Conservation (phyloP, 2,329 filamentous ascomycete species). For the Fusarium transvaalense region DNA sequence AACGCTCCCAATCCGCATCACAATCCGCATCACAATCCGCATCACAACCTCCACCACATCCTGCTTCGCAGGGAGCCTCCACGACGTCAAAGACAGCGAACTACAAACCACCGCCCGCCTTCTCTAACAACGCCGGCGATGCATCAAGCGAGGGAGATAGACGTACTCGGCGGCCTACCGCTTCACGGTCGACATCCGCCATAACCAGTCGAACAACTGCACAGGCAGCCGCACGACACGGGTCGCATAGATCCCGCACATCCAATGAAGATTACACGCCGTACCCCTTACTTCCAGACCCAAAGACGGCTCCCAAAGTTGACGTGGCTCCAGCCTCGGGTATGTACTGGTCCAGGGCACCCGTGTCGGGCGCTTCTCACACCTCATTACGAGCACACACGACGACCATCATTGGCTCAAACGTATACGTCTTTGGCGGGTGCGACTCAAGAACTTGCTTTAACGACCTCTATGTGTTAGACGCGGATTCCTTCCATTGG, state of each 20-base stretch:
- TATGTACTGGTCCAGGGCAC: slow-evolving; percentile 79
- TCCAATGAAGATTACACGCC: slow-evolving; percentile 59
- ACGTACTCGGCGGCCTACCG: slow-evolving; percentile 55
- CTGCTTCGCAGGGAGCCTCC: slow-evolving; percentile 45
- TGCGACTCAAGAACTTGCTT: slow-evolving; percentile 76
- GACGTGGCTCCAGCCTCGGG: slow-evolving; percentile 73
- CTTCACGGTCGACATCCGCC: slow-evolving; percentile 66
- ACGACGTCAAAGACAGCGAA: slow-evolving; percentile 45
- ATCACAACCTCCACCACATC: slow-evolving; percentile 60
- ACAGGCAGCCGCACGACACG: slow-evolving; percentile 36
- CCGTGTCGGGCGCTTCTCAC: slow-evolving; percentile 72
- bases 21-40: slow-evolving; percentile 49
- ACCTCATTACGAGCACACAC: slow-evolving; percentile 75
- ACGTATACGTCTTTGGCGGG: slow-evolving; percentile 76
- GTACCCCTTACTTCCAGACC: slow-evolving; percentile 70
- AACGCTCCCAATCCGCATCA: slow-evolving; percentile 66
- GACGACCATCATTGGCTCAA: slow-evolving; percentile 74
- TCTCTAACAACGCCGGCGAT: slow-evolving; percentile 42
- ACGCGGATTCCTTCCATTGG: slow-evolving; percentile 79
- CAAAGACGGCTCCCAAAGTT: slow-evolving; percentile 69
- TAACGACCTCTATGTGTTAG: slow-evolving; percentile 76
- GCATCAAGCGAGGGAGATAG: slow-evolving; percentile 47
- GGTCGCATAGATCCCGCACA: slow-evolving; percentile 42
- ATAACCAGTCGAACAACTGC: slow-evolving; percentile 56
- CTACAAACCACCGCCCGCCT: slow-evolving; percentile 47